phyloP scores from a whole-genome alignment of 1,284 basidiomycete genomes.

The Waitea zeae region DNA sequence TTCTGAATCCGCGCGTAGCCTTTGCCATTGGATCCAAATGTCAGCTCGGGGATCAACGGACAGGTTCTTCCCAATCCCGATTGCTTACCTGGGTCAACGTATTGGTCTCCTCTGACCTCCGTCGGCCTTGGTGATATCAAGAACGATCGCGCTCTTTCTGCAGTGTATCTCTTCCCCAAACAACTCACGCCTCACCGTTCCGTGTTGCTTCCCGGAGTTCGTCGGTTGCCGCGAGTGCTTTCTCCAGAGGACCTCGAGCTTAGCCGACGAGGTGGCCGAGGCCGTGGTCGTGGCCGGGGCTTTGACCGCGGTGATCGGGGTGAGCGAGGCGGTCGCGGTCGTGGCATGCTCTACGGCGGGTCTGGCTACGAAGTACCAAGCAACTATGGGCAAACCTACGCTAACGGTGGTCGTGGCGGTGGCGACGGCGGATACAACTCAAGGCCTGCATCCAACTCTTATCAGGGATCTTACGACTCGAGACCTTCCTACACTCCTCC shows the following conservation, averaged over 20 bases:
- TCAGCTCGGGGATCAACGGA: constrained; percentile 72
- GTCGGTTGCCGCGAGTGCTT: constrained; percentile 43
- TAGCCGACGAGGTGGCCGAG: constrained; percentile 20
- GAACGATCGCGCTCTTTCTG: constrained; percentile 79
- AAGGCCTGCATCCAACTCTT: not conserved
- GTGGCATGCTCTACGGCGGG: not conserved
- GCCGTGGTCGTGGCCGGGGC: constrained; percentile 2
- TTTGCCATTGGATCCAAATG: constrained; percentile 45
- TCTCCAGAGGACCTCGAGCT: constrained; percentile 61
- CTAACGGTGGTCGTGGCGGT: not conserved
- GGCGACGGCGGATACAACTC: not conserved
- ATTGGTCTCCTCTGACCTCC: constrained; percentile 54
- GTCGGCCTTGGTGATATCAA: constrained; percentile 61
- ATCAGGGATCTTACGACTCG: not conserved
- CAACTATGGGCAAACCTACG: not conserved
- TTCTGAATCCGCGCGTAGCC: constrained; percentile 24
- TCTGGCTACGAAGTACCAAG: not conserved
- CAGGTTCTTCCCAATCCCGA: constrained; percentile 69
- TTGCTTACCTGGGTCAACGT: constrained; percentile 85
- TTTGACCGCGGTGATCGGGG: too few species aligned
- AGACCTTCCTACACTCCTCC: too few species aligned
- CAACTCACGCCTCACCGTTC: constrained; percentile 79
- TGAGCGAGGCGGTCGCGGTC: not conserved
- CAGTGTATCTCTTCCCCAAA: constrained; percentile 78
- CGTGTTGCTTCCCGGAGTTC: constrained; percentile 64